These are phyloP conservation scores for Ustilago trichophora DNA, from an alignment of 1,284 basidiomycete species.

Conservation along the genomic window DNA sequence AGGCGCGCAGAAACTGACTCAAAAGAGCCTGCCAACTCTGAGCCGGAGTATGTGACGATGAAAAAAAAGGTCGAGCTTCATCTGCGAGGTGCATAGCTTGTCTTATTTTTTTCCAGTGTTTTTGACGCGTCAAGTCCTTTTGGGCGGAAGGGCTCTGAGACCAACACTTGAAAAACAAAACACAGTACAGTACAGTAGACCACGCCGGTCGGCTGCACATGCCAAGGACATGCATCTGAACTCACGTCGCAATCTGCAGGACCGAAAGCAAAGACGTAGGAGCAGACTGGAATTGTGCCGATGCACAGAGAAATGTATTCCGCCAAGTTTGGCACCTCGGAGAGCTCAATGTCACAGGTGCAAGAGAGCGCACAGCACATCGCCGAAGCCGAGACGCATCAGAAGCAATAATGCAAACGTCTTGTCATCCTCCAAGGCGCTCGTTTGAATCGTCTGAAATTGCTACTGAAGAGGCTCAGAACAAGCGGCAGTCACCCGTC, in stretches of 20 bases:
- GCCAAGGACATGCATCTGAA: constrained; percentile 11
- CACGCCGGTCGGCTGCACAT: constrained; percentile 16
- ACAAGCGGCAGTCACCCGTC: no score
- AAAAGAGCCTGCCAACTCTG: no score
- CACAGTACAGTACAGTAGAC: no score
- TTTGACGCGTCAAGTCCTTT: background rate
- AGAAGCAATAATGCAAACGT: no score
- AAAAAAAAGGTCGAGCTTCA: no score
- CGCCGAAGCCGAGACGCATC: constrained; percentile 44
- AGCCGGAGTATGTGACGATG: no score
- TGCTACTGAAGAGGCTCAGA: no score
- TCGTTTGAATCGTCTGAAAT: no score
- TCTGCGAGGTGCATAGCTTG: constrained; percentile 37
- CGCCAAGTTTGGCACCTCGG: constrained; percentile 22
- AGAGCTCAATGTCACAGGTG: no score
- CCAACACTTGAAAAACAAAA: constrained; percentile 27
- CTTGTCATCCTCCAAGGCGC: no score
- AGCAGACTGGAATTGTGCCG: constrained; percentile 4
- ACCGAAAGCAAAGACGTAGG: background rate
- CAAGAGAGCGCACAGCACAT: constrained; percentile 4
- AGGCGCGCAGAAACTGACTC: no score
- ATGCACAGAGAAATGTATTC: background rate
- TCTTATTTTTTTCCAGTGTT: constrained; percentile 4
- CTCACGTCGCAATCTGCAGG: constrained; percentile 14
- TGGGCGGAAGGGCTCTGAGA: no score